Conservation (phyloP, 2,329 filamentous ascomycete species). For the Pseudocercospora musae region DNA sequence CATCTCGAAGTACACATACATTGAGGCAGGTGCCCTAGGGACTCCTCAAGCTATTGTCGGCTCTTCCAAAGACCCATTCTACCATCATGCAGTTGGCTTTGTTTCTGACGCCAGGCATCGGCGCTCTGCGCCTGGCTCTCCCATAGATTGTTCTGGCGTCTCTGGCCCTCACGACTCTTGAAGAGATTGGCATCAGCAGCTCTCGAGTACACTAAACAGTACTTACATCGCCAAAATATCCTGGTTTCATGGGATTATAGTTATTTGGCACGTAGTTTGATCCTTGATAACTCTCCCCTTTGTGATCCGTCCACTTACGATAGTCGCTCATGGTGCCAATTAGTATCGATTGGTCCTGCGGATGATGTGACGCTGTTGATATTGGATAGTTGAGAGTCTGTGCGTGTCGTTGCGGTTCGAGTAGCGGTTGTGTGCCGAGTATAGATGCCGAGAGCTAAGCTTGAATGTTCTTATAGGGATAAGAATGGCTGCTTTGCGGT, state of each 20-base stretch:
- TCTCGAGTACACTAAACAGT: too few species aligned
- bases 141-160: not conserved
- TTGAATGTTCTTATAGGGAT: not conserved
- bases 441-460: not conserved
- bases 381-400: not conserved
- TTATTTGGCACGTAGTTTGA: not conserved
- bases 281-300: not conserved
- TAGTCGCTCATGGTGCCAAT: not conserved
- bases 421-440: not conserved
- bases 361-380: not conserved
- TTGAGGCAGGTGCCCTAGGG: not conserved
- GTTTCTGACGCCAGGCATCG: not conserved
- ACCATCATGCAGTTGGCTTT: not conserved
- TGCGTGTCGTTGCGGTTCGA: not conserved
- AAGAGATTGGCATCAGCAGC: not conserved
- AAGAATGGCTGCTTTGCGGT: not conserved
- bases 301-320: not conserved
- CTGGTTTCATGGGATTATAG: not conserved
- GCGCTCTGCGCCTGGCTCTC: not conserved
- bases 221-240: not conserved
- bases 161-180: not conserved
- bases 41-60: not conserved
- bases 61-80: not conserved
- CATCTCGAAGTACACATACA: not conserved
- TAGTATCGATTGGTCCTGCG: not conserved